Percentiles rank a stretch among this genome's conserved stretches.
Evolutionary conservation across 1,139 yeast genomes (phyloP).

Genomic region (Meyerozyma sp.): DNA sequence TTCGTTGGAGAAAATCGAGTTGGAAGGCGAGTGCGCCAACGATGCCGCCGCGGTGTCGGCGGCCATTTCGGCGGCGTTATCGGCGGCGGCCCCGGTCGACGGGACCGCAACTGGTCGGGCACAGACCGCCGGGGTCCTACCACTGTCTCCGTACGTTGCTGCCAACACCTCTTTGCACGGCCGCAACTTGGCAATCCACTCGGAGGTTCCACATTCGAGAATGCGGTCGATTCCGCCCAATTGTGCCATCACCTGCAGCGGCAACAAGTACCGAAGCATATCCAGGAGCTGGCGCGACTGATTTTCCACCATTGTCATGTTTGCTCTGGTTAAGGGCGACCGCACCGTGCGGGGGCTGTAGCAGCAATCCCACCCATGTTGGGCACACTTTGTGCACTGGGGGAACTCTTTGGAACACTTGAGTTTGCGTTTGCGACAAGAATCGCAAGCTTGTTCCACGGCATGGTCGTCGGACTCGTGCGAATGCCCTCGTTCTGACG

Average conservation of each 20-base stretch:
- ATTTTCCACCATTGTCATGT: conserved; percentile 71
- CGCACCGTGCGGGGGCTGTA: conserved; percentile 76
- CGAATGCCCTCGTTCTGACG: neutral
- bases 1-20: conserved; percentile 7
- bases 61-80: no score
- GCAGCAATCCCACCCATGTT: conserved; percentile 68
- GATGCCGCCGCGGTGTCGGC: conserved; percentile 2
- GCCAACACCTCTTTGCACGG: conserved; percentile 1
- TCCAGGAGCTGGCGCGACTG: conserved; percentile 52
- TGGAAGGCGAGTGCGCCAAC: conserved; percentile 5
- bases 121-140: neutral
- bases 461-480: conserved; percentile 3
- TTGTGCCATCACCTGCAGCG: conserved; percentile 12
- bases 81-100: neutral
- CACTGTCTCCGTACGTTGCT: neutral
- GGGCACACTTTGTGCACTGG: conserved; percentile 68
- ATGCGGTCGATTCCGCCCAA: conserved; percentile 19
- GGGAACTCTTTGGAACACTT: conserved; percentile 66
- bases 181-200: conserved; percentile 6
- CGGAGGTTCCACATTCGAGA: conserved; percentile 17
- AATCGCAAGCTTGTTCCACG: conserved; percentile 53
- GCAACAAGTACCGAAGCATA: conserved; percentile 39
- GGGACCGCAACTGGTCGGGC: neutral
- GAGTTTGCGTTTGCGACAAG: conserved; percentile 53
- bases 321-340: conserved; percentile 78